Base-by-base conservation (phyloP, 106 monocot species). In the Dendrobium catenatum region DNA sequence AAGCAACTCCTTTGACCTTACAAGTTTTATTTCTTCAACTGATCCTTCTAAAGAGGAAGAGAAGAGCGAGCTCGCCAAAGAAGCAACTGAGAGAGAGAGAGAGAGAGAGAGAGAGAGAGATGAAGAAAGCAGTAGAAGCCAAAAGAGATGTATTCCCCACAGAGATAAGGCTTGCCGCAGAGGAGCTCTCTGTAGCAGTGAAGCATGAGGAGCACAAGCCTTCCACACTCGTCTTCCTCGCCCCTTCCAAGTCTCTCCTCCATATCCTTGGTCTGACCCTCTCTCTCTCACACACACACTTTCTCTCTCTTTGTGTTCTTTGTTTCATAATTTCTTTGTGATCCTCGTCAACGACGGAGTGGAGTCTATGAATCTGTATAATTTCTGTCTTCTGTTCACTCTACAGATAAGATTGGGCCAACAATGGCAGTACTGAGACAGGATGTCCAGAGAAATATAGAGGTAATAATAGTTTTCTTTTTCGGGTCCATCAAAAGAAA, bases 321-420 rank as follows among this genome's bases (percentile, higher is more conserved):
- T 13, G 13, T 46, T 9, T 46, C 8, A 46, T 46, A 46, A 7
- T 0, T 9, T 46, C 46, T 46, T 46, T 37, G 37, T 37, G 37
- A 37, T 37, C 3, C 37, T 37, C 37, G 3, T 37, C 37, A 37
- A 37, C 37, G 37, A 37, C 37, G 3, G 37, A 37, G 37, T 46
- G 8, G 6, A 46, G 8, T 46, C 44, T 8, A 7, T 7, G 46
- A 46, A 7, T 46, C 6, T 46, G 46, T 7, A 58, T 18, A 58
- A 17, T 58, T 58, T 58, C 2, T 51, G 2, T 48, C 37, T 55
- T 59, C 18, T 59, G 17, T 19, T 59, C 20, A 20, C 20, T 64
- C 10, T 81, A 79, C 89, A 93, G 93, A 93, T 93, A 90, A 89
- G 90, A 85, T 93, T 81, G 93, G 88, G 58, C 93, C 93, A 37